phyloP scores from a whole-genome alignment of 768 basidiomycete species.

The Phaffia tasmanica region DNA sequence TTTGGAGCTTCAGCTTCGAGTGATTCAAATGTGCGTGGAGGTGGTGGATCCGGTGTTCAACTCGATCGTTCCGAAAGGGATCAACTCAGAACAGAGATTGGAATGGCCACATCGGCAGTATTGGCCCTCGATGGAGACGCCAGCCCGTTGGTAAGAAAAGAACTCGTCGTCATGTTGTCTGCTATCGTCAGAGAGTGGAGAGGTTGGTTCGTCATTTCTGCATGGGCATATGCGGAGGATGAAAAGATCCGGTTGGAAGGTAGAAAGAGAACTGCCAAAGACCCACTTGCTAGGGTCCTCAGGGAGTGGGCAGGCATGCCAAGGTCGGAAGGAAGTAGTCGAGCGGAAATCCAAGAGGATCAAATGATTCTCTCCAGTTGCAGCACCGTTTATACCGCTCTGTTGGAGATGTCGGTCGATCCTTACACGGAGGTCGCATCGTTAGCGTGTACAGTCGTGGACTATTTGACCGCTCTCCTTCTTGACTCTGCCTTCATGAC shows the following conservation, averaged over 20 bases:
- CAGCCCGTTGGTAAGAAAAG: constrained; percentile 91
- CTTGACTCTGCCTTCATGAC: constrained; percentile 77
- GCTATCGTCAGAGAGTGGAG: constrained; percentile 93
- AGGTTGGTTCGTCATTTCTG: constrained; percentile 89
- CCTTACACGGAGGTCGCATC: constrained; percentile 86
- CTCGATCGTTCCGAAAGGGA: constrained; percentile 41
- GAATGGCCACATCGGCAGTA: constrained; percentile 76
- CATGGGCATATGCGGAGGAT: constrained; percentile 94
- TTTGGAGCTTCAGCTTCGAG: constrained; percentile 76
- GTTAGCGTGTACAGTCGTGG: constrained; percentile 78
- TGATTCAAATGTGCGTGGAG: constrained; percentile 56
- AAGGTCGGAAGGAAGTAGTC: constrained; percentile 45
- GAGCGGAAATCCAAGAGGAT: constrained; percentile 52
- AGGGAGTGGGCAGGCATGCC: constrained; percentile 54
- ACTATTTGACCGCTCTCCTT: constrained; percentile 82
- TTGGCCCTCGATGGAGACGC: constrained; percentile 86
- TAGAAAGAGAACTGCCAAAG: constrained; percentile 42
- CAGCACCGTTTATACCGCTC: constrained; percentile 78
- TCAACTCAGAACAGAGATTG: constrained; percentile 60
- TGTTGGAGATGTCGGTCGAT: constrained; percentile 83
- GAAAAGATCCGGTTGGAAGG: constrained; percentile 39
- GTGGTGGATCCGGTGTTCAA: constrained; percentile 74
- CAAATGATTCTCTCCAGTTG: constrained; percentile 78
- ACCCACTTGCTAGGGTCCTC: constrained; percentile 59
- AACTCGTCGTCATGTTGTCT: constrained; percentile 78